A percentile compares a stretch with the other conserved stretches of the same genome.
Evolutionary conservation across 345 rosid species (phyloP).

Genomic region (Linum lewisii): DNA sequence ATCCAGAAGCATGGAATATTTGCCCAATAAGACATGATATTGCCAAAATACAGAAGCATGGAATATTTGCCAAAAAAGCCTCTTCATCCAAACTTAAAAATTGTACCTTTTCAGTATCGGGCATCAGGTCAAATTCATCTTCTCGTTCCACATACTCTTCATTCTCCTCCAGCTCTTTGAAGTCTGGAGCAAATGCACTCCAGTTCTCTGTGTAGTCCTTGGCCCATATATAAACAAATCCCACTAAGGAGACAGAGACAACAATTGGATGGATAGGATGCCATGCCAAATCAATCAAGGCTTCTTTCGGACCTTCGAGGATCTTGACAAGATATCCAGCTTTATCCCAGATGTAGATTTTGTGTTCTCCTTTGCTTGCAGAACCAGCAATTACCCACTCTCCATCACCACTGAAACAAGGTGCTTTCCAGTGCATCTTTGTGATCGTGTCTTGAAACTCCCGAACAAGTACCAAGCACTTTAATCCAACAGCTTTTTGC

Average conservation of each 20-base stretch:
- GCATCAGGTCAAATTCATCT: slow-evolving; percentile 89
- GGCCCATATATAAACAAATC: slow-evolving; percentile 96
- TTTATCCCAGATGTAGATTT: slow-evolving; percentile 96
- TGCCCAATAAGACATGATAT: too few species aligned
- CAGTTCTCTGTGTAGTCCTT: slow-evolving; percentile 97
- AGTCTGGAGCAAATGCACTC: slow-evolving; percentile 99
- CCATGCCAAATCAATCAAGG: slow-evolving; percentile 92
- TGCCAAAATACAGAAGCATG: slow-evolving; percentile 11
- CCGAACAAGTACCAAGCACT: slow-evolving; percentile 70
- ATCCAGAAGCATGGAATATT: slow-evolving; percentile 6
- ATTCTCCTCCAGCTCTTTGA: slow-evolving; percentile 98
- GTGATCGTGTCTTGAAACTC: slow-evolving; percentile 97
- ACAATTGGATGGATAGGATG: slow-evolving; percentile 97
- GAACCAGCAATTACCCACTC: slow-evolving; percentile 99
- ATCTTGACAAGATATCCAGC: slow-evolving; percentile 96
- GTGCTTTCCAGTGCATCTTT: slow-evolving; percentile 96
- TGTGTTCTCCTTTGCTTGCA: slow-evolving; percentile 98
- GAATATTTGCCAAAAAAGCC: not conserved
- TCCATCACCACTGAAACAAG: slow-evolving; percentile 96
- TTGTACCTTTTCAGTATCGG: slow-evolving; percentile 83
- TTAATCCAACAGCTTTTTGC: slow-evolving; percentile 64
- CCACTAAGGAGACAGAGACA: slow-evolving; percentile 83
- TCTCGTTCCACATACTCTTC: slow-evolving; percentile 97
- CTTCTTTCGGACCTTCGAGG: slow-evolving; percentile 99
- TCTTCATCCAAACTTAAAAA: not conserved